Base-by-base conservation (phyloP, 805 yeast species). In the Tetrapisispora pingtungensis region DNA sequence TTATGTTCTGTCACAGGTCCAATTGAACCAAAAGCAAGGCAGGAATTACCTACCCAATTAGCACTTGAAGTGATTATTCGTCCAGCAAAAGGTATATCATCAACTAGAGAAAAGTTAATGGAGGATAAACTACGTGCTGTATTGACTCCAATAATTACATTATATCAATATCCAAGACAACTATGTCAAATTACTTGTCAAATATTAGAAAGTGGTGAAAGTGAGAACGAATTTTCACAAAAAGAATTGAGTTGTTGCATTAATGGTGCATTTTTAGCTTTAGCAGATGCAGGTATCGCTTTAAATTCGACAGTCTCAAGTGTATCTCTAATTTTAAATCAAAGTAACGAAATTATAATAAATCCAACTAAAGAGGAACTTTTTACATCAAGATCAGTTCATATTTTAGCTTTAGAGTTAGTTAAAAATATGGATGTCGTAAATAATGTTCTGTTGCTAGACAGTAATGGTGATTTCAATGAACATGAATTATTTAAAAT, bases 1-100 rank as follows among this genome's bases (percentile, higher is more conserved):
- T 64, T 89, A 2, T 77, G 81, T 36, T 79, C 96, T 0, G 89
- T 90, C 1, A 75, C 89, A 1, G 98, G 98, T 0, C 98, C 98
- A 0, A 74, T 90, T 27, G 97, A 90, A 56, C 80, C 86, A 10
- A 82, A 81, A 59, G 64, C 77, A 13, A 75, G 90, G 53, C 95
- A 88, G 58, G 97, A 90, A 59, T 62, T 80, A 30, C 96, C 97
- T 10, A 80, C 84, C 14, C 69, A 72, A 37, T 81, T 90, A 14
- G 79, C 85, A 15, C 61, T 93, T 15, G 96, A 88, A 61, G 73
- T 93, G 7, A 74, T 78, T 18, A 79, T 89, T 2, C 70, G 88
- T 33, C 96, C 97, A 1, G 77, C 82, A 19, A 66, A 70, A 13
- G 97, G 97, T 1, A 72, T 81, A 1, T 73, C 94, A 7, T 72